These are phyloP conservation scores for Kalaharituber pfeilii DNA, from an alignment of 2,329 filamentous ascomycete species.

Conservation along the genomic window DNA sequence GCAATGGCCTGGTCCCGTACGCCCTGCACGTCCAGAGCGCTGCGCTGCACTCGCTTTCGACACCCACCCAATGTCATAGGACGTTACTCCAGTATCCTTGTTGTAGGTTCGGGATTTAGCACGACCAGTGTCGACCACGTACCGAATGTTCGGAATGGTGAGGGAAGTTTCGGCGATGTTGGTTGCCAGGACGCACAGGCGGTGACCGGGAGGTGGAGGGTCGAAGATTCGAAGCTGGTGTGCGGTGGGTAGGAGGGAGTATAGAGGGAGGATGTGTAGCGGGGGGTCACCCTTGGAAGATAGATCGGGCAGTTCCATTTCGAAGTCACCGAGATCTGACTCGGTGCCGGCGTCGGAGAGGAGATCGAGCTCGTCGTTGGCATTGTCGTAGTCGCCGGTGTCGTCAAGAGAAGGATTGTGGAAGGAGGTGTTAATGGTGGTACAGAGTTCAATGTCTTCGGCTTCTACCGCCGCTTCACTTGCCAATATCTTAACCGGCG, in stretches of 20 bases:
- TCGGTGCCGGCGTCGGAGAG: conserved; percentile 33
- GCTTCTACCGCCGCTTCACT: conserved; percentile 63
- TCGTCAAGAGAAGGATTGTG: conserved; percentile 41
- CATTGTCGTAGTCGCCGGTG: conserved; percentile 40
- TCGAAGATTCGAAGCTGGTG: conserved; percentile 89
- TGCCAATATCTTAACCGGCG: conserved; percentile 57
- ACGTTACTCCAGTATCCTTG: conserved; percentile 75
- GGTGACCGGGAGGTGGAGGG: conserved; percentile 59
- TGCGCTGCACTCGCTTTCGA: conserved; percentile 93
- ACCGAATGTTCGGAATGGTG: conserved; percentile 86
- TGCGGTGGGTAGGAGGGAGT: conserved; percentile 75
- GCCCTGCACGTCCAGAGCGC: conserved; percentile 78
- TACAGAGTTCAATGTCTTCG: conserved; percentile 73
- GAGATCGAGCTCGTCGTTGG: conserved; percentile 27
- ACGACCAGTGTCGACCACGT: conserved; percentile 87
- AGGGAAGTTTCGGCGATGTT: conserved; percentile 96
- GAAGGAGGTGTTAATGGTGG: conserved; percentile 36
- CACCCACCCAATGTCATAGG: conserved; percentile 89
- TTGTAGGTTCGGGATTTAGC: conserved; percentile 88
- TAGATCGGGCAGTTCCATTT: conserved; percentile 44
- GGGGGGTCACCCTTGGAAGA: conserved; percentile 37
- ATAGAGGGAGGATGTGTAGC: conserved; percentile 82
- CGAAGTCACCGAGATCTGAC: conserved; percentile 40
- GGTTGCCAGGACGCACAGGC: conserved; percentile 77
- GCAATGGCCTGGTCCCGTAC: conserved; percentile 90